Conservation (phyloP, 1,284 basidiomycete species). For the Termitomyces sp. region DNA sequence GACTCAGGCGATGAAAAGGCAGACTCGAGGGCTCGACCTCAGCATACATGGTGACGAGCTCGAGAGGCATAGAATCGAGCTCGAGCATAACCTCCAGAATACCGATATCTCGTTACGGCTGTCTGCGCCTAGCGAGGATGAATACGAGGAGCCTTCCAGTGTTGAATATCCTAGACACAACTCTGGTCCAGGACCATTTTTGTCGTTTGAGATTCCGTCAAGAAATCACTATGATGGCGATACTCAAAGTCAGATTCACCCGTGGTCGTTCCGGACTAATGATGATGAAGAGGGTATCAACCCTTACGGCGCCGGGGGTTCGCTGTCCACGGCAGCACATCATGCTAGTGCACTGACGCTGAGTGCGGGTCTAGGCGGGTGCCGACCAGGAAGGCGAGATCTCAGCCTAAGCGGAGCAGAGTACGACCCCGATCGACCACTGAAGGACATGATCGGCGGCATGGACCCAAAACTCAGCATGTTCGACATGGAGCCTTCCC, state of each 20-base stretch:
- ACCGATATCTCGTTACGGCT: constrained; percentile 66
- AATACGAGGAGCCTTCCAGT: constrained; percentile 34
- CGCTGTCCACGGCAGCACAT: constrained; percentile 78
- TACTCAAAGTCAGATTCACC: constrained; percentile 46
- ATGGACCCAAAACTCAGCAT: constrained; percentile 45
- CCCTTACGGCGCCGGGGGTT: constrained; percentile 59
- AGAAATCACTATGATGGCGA: constrained; percentile 51
- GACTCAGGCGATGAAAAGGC: constrained; percentile 26
- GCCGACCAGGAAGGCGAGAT: constrained; percentile 43
- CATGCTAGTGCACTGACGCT: constrained; percentile 84
- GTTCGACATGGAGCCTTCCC: constrained; percentile 47
- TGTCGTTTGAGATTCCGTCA: constrained; percentile 56
- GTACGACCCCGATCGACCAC: constrained; percentile 81
- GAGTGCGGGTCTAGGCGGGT: constrained; percentile 69
- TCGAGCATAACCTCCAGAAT: constrained; percentile 69
- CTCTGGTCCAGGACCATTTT: constrained; percentile 46
- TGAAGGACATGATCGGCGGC: constrained; percentile 68
- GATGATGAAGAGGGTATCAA: constrained; percentile 61
- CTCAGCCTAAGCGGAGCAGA: constrained; percentile 70
- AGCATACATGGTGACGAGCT: constrained; percentile 63
- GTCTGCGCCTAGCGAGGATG: constrained; percentile 42
- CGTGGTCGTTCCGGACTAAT: constrained; percentile 61
- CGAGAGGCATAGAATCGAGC: constrained; percentile 65
- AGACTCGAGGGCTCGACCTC: constrained; percentile 29
- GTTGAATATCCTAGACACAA: constrained; percentile 68